A percentile compares a stretch with the other conserved stretches of the same genome.
Conservation (phyloP, 148 eudicot species). For the Chenopodium quinoa region DNA sequence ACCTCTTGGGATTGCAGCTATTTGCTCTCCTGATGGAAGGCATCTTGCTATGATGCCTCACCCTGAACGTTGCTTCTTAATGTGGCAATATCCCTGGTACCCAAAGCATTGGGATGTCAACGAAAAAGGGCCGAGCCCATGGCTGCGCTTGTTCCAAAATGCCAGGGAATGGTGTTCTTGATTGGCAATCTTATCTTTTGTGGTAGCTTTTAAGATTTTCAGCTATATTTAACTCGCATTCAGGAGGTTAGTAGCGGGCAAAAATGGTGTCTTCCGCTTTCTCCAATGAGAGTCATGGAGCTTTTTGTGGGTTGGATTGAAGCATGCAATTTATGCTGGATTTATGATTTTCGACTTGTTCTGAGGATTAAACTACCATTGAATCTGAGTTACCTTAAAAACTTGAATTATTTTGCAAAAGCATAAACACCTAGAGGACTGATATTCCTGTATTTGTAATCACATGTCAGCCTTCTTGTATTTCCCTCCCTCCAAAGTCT, state of each 20-base stretch:
- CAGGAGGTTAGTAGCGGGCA: background rate
- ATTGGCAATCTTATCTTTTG: slow-evolving; percentile 6
- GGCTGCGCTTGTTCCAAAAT: slow-evolving; percentile 87
- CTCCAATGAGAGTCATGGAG: background rate
- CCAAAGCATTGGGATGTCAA: slow-evolving; percentile 83
- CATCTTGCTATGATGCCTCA: slow-evolving; percentile 99
- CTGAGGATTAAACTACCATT: background rate
- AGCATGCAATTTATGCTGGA: background rate
- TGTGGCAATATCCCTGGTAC: slow-evolving; percentile 99
- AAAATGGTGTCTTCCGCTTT: background rate
- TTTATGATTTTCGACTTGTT: background rate
- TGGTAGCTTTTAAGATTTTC: background rate
- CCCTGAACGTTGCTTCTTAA: slow-evolving; percentile 89
- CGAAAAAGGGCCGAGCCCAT: slow-evolving; percentile 84
- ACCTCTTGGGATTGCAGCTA: slow-evolving; percentile 87
- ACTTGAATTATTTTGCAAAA: background rate
- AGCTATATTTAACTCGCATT: background rate
- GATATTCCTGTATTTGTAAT: background rate
- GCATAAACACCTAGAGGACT: background rate
- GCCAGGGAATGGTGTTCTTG: slow-evolving; percentile 88
- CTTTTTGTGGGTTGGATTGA: background rate
- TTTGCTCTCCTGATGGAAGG: slow-evolving; percentile 90
- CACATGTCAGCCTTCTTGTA: background rate
- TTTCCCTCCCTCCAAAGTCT: background rate
- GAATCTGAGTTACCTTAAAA: background rate